phyloP scores from a whole-genome alignment of 2,329 filamentous ascomycete genomes.

The Calonectria hongkongensis region DNA sequence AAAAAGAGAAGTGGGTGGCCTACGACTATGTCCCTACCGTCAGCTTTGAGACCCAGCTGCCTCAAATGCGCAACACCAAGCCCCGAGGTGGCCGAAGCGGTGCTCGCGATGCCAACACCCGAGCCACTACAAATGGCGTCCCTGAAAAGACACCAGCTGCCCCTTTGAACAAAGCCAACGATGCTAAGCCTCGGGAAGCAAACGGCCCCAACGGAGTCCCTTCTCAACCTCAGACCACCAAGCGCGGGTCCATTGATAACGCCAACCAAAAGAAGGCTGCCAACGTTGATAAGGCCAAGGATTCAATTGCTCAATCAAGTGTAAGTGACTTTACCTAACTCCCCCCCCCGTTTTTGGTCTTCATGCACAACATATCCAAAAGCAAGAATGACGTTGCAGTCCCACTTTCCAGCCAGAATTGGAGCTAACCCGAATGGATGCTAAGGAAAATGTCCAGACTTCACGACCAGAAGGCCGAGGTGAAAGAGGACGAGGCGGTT shows the following conservation, averaged over 20 bases:
- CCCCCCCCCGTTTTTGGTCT: not conserved
- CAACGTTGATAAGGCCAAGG: slow-evolving; percentile 65
- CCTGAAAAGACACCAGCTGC: slow-evolving; percentile 62
- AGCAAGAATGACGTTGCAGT: not conserved
- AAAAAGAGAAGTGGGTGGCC: slow-evolving; percentile 91
- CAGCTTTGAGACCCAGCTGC: slow-evolving; percentile 89
- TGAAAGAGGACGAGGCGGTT: slow-evolving; percentile 66
- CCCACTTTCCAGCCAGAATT: slow-evolving; percentile 3
- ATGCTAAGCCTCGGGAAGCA: slow-evolving; percentile 61
- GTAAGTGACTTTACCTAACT: slow-evolving; percentile 61
- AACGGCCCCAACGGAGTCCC: slow-evolving; percentile 60
- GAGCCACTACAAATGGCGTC: slow-evolving; percentile 59
- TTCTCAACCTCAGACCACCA: slow-evolving; percentile 62
- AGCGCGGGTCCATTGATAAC: slow-evolving; percentile 67
- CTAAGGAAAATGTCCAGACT: slow-evolving; percentile 55
- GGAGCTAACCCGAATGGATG: slow-evolving; percentile 35
- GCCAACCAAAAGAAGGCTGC: slow-evolving; percentile 66
- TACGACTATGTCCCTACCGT: slow-evolving; percentile 90
- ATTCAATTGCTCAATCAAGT: slow-evolving; percentile 57
- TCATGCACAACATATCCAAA: not conserved
- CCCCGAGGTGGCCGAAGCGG: slow-evolving; percentile 70
- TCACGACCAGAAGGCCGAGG: slow-evolving; percentile 62
- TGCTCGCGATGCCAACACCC: slow-evolving; percentile 57
- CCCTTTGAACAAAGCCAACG: slow-evolving; percentile 57
- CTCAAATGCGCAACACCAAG: slow-evolving; percentile 70